Evolutionary conservation across 2,329 filamentous ascomycete genomes (phyloP).

Genomic region (Harringtonia aguacate): DNA sequence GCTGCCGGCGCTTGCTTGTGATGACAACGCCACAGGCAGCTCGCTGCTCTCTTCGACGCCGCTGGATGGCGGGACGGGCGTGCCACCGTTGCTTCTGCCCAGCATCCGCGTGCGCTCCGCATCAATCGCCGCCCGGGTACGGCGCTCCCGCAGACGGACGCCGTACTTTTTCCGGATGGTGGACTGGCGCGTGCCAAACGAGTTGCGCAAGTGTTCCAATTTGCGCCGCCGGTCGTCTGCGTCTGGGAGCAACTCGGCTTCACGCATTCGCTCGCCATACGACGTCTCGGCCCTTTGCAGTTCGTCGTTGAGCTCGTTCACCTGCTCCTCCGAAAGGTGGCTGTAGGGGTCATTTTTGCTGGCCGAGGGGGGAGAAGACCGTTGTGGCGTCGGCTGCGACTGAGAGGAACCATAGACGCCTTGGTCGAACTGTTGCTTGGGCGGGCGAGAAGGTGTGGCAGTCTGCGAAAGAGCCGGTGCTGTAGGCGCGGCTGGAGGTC

Average conservation of each 20-base stretch:
- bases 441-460: background rate
- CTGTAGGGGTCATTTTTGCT: slow-evolving; percentile 28
- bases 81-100: slow-evolving; percentile 14
- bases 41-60: too few species aligned
- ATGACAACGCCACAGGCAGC: background rate
- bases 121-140: slow-evolving; percentile 34
- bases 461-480: background rate
- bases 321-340: slow-evolving; percentile 26
- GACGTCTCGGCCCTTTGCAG: slow-evolving; percentile 24
- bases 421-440: background rate
- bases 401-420: background rate
- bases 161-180: slow-evolving; percentile 47
- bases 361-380: slow-evolving; percentile 1
- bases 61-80: slow-evolving; percentile 3
- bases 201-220: slow-evolving; percentile 36
- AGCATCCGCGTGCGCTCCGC: slow-evolving; percentile 29
- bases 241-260: slow-evolving; percentile 27
- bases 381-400: background rate
- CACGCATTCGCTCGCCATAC: slow-evolving; percentile 30
- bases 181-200: slow-evolving; percentile 44
- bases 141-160: slow-evolving; percentile 39
- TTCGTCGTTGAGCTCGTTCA: slow-evolving; percentile 23
- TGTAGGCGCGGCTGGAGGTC: too few species aligned
- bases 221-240: slow-evolving; percentile 18
- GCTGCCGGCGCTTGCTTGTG: slow-evolving; percentile 1